Percentiles rank a stretch among this genome's conserved stretches.
phyloP scores from a whole-genome alignment of 2,329 filamentous ascomycete genomes.

The Ilyonectria mors-panacis region DNA sequence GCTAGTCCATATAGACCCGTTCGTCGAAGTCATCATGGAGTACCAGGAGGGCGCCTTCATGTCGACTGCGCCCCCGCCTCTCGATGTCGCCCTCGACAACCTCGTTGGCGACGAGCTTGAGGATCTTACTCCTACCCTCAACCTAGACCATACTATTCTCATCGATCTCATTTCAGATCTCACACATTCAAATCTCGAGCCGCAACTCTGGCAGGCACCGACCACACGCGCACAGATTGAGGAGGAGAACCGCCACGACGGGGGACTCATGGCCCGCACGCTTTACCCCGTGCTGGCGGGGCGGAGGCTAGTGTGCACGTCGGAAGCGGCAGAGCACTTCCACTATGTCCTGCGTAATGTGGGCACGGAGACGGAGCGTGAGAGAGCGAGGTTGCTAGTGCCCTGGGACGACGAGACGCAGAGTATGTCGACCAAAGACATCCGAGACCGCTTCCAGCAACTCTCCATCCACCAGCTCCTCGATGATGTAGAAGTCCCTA shows the following conservation, averaged over 20 bases:
- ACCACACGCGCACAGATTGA: constrained; percentile 54
- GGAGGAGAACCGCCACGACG: constrained; percentile 50
- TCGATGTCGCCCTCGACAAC: constrained; percentile 49
- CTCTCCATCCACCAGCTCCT: constrained; percentile 54
- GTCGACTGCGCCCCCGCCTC: constrained; percentile 38
- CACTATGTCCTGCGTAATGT: constrained; percentile 55
- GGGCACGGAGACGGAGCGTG: constrained; percentile 55
- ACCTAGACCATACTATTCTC: constrained; percentile 60
- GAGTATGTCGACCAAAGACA: constrained; percentile 24
- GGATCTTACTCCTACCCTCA: constrained; percentile 54
- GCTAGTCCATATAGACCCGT: constrained; percentile 48
- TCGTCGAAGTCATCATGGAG: constrained; percentile 54
- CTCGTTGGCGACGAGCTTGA: constrained; percentile 52
- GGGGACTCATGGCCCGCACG: constrained; percentile 52
- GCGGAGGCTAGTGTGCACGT: constrained; percentile 55
- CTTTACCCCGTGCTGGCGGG: constrained; percentile 54
- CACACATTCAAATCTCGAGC: constrained; percentile 53
- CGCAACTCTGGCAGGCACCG: constrained; percentile 52
- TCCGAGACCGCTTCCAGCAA: constrained; percentile 49
- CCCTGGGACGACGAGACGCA: constrained; percentile 44
- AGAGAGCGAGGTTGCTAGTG: constrained; percentile 54
- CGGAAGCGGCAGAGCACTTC: constrained; percentile 57
- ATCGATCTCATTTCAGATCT: constrained; percentile 59
- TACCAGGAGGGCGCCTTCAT: constrained; percentile 47
- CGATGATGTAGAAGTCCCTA: constrained; percentile 52